Conservation (phyloP, 139 green algal genomes). For the Tetradesmus lagerheimii region DNA sequence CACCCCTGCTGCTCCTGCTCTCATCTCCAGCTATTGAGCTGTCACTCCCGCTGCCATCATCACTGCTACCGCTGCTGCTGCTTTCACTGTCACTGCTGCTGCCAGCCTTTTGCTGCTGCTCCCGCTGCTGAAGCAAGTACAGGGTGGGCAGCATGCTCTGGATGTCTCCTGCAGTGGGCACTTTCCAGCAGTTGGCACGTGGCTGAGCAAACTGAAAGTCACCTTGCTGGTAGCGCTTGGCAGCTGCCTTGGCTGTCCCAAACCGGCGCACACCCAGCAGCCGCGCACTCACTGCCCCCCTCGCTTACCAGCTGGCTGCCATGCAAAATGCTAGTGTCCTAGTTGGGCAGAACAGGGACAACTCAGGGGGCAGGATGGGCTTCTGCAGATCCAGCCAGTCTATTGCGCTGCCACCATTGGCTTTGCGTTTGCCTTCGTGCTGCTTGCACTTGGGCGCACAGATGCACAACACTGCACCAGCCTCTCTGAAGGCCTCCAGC, state of each 20-base stretch:
- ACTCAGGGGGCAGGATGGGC: not conserved
- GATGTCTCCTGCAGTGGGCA: no score
- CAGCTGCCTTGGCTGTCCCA: no score
- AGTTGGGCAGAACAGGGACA: not conserved
- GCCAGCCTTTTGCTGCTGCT: not conserved
- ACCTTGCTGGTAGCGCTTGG: not conserved
- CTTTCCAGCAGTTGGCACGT: not conserved
- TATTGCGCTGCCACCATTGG: conserved; percentile 12
- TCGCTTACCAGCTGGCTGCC: not conserved
- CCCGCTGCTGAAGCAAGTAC: not conserved
- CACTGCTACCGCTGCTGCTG: not conserved
- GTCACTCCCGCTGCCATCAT: not conserved
- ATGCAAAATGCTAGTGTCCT: not conserved
- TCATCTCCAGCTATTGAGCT: not conserved
- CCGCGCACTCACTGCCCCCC: no score
- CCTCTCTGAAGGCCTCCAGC: no score
- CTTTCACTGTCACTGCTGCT: not conserved
- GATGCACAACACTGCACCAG: conserved; percentile 25
- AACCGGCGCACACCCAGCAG: no score
- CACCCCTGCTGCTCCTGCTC: not conserved
- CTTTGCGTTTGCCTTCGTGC: not conserved
- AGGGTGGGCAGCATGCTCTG: not conserved
- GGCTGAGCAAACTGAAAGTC: not conserved
- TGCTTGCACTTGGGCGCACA: conserved; percentile 20
- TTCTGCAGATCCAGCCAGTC: no score